Base-by-base conservation (phyloP, 1,139 yeast genomes). In the Kodamaea fungicola region DNA sequence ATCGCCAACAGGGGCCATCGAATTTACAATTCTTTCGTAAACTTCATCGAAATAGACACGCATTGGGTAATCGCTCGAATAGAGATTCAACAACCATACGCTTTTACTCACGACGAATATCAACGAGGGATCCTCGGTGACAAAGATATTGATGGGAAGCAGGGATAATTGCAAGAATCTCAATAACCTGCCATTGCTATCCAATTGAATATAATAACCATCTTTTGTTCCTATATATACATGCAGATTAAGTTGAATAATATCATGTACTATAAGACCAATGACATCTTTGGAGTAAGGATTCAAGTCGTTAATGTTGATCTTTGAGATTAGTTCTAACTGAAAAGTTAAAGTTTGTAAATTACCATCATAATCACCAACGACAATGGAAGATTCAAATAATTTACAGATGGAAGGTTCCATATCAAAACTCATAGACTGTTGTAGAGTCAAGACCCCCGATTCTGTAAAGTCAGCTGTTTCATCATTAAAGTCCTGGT, bases 21-120 rank as follows among this genome's bases (percentile, higher is more conserved):
- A 45, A 42, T 12, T 40, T 5, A 30, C 13, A 13, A 56, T 43
- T 22, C 55, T 52, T 39, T 59, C 69, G 40, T 49, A 42, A 39
- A 56, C 51, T 44, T 64, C 67, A 22, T 71, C 71, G 32, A 75
- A 67, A 24, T 65, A 52, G 3, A 78, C 70, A 25, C 39, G 42
- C n/a, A 47, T 49, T 0, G 83, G 81, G 33, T 45, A 62, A 2
- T 37, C 40, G 0, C 67, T 60, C 2, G 50, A 55, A 8, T 53
- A 51, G 6, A 60, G 40, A 39, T 72, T 64, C 4, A 76, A 41
- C 22, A 66, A 54, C 80, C 81, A 78, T 1, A 50, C 22, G 3
- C 67, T 57, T 52, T 33, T 67, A 65, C 12, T 74, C 61, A 7
- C 55, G 13, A 73, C 52, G 19, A 61, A 51, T 1, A 66, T 37